Conservation (phyloP, 164 flowering plant genomes). For the Santalum album region DNA sequence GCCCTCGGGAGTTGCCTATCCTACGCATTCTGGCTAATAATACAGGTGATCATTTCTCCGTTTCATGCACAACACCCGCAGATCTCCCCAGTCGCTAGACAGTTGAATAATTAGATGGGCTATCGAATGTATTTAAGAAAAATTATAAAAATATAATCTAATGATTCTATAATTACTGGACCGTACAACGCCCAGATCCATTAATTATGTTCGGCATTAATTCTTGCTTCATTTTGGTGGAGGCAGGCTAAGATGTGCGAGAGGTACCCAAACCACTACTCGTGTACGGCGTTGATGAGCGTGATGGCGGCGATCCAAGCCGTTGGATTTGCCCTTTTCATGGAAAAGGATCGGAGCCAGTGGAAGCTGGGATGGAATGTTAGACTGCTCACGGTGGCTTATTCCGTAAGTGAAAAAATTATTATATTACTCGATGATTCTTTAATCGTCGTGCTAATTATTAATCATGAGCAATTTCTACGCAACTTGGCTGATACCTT, state of each 20-base stretch:
- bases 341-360: slow-evolving; percentile 26
- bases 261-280: slow-evolving; percentile 33
- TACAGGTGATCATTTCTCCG: slow-evolving; percentile 30
- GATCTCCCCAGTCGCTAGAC: too few species aligned
- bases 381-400: slow-evolving; percentile 32
- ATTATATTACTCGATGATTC: too few species aligned
- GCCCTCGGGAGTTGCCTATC: slow-evolving; percentile 24
- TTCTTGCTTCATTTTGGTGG: not conserved
- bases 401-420: slow-evolving; percentile 21
- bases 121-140: too few species aligned
- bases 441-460: too few species aligned
- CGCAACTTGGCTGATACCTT: too few species aligned
- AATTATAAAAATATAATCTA: too few species aligned
- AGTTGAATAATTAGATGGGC: too few species aligned
- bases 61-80: too few species aligned
- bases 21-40: slow-evolving; percentile 35
- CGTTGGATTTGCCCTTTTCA: slow-evolving; percentile 19
- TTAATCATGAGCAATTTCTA: too few species aligned
- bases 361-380: slow-evolving; percentile 52
- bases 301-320: slow-evolving; percentile 27
- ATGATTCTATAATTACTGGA: too few species aligned
- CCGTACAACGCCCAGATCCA: too few species aligned
- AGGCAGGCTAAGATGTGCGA: slow-evolving; percentile 33
- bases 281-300: slow-evolving; percentile 38
- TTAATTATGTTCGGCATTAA: too few species aligned